Percentiles rank a stretch among this genome's conserved stretches.
phyloP scores from a whole-genome alignment of 805 yeast species.

The Pichia kluyveri region DNA sequence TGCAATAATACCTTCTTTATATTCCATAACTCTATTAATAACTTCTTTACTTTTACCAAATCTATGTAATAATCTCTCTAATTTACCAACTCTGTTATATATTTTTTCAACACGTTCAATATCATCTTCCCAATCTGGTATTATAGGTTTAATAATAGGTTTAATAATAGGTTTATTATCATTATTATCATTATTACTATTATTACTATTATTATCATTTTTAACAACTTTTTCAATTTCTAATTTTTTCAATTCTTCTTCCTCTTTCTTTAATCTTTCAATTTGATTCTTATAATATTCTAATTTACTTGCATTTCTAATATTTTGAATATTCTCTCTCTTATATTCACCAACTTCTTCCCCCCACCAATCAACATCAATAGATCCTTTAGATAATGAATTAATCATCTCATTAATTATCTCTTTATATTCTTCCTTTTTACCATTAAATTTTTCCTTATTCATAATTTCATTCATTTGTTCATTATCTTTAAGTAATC shows the following conservation, averaged over 20 bases:
- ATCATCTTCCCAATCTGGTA: neutral
- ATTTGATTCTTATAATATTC: slow-evolving; percentile 37
- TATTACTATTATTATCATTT: neutral
- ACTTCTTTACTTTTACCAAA: slow-evolving; percentile 18
- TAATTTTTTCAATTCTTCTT: slow-evolving; percentile 32
- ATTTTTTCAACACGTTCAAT: neutral
- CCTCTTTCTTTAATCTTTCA: slow-evolving; percentile 35
- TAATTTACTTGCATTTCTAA: slow-evolving; percentile 39
- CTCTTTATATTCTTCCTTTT: slow-evolving; percentile 15
- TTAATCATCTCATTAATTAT: slow-evolving; percentile 55
- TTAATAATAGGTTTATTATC: too few species aligned
- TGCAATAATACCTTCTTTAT: slow-evolving; percentile 14
- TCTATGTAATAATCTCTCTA: slow-evolving; percentile 31
- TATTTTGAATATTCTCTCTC: slow-evolving; percentile 30
- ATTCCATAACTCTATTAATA: slow-evolving; percentile 13
- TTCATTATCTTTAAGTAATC: slow-evolving; percentile 25
- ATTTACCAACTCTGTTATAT: slow-evolving; percentile 1
- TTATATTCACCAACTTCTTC: slow-evolving; percentile 2
- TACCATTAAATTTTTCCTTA: neutral
- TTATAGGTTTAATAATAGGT: slow-evolving; percentile 1
- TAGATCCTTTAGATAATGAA: slow-evolving; percentile 49
- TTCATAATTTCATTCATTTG: neutral
- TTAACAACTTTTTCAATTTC: slow-evolving; percentile 1
- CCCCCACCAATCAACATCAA: slow-evolving; percentile 64
- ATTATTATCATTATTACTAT: neutral